A percentile compares a stretch with the other conserved stretches of the same genome.
phyloP scores from a whole-genome alignment of 2,329 filamentous ascomycete species.

The Trichophyton schoenleinii region DNA sequence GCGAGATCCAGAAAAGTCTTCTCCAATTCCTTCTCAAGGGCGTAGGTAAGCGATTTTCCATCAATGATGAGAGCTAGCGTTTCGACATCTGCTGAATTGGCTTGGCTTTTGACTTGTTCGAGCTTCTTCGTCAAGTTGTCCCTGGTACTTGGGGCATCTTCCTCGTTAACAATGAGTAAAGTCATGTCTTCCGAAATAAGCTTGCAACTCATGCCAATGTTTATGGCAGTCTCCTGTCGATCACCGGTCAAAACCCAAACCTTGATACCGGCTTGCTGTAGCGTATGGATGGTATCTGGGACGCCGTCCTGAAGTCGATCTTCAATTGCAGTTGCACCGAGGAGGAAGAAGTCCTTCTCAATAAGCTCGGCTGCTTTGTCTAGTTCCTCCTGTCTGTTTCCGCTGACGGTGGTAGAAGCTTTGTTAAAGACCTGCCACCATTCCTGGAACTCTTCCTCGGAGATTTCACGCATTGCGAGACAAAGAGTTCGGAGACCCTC shows the following conservation, averaged over 20 bases:
- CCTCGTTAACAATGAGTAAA: slow-evolving; percentile 89
- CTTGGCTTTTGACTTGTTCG: slow-evolving; percentile 75
- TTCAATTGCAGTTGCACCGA: slow-evolving; percentile 94
- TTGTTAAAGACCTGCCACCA: slow-evolving; percentile 81
- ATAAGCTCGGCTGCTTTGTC: slow-evolving; percentile 96
- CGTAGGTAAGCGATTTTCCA: slow-evolving; percentile 86
- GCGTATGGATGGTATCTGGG: slow-evolving; percentile 91
- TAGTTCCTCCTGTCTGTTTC: slow-evolving; percentile 83
- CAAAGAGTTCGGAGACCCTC: slow-evolving; percentile 92
- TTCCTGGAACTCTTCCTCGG: slow-evolving; percentile 75
- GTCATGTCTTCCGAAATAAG: slow-evolving; percentile 98
- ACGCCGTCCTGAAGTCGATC: slow-evolving; percentile 95
- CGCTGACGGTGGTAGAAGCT: slow-evolving; percentile 78
- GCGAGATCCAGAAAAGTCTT: slow-evolving; percentile 88
- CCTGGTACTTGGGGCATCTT: slow-evolving; percentile 61
- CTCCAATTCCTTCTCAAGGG: slow-evolving; percentile 85
- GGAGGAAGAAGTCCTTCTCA: slow-evolving; percentile 77
- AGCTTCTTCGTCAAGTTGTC: slow-evolving; percentile 90
- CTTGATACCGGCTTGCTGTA: slow-evolving; percentile 95
- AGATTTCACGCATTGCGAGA: slow-evolving; percentile 82
- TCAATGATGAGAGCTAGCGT: slow-evolving; percentile 87
- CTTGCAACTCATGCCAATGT: slow-evolving; percentile 99
- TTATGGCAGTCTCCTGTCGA: slow-evolving; percentile 96
- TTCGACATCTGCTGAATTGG: slow-evolving; percentile 51
- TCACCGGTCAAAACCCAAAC: slow-evolving; percentile 97